Evolutionary conservation across 2,329 filamentous ascomycete species (phyloP).

Genomic region (Cytospora piceicola): DNA sequence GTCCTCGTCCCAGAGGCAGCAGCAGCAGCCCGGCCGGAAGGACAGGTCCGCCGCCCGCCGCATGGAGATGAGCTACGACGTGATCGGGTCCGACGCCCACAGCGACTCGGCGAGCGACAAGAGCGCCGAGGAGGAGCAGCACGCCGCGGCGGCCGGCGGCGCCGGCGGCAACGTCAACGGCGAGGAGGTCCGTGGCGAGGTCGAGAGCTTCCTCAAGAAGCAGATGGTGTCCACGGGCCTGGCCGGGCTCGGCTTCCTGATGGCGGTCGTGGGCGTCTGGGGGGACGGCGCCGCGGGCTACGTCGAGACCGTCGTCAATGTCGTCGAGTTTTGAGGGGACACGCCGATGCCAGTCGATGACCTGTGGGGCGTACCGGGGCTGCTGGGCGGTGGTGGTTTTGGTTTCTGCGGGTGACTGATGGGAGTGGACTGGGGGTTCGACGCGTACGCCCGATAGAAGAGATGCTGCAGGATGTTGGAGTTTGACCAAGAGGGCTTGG

Average conservation of each 20-base stretch:
- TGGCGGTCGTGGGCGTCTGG: constrained; percentile 68
- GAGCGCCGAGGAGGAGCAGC: constrained; percentile 49
- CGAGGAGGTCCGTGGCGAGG: constrained; percentile 62
- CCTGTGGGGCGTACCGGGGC: not conserved
- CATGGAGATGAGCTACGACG: constrained; percentile 75
- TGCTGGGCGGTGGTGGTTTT: not conserved
- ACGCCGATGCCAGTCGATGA: not conserved
- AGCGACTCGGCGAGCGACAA: constrained; percentile 53
- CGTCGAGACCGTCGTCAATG: constrained; percentile 23
- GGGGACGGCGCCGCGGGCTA: constrained; percentile 22
- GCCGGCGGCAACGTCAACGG: constrained; percentile 58
- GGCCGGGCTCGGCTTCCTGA: constrained; percentile 59
- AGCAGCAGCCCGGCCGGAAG: constrained; percentile 31
- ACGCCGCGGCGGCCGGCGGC: constrained; percentile 47
- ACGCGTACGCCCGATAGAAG: not conserved
- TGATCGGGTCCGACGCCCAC: constrained; percentile 57
- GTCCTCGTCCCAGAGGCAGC: too few relatives aligned
- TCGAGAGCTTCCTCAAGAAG: constrained; percentile 58
- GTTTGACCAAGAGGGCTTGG: not conserved
- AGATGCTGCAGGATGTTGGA: not conserved
- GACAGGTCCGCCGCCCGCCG: constrained; percentile 41
- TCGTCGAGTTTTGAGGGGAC: constrained; percentile 9
- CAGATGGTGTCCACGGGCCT: constrained; percentile 59
- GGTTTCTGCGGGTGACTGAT: not conserved
- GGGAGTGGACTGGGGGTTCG: not conserved